A percentile compares a stretch with the other conserved stretches of the same genome.
Evolutionary conservation across 352 stramenopile species (phyloP).

Genomic region (Thraustochytrium sp.): DNA sequence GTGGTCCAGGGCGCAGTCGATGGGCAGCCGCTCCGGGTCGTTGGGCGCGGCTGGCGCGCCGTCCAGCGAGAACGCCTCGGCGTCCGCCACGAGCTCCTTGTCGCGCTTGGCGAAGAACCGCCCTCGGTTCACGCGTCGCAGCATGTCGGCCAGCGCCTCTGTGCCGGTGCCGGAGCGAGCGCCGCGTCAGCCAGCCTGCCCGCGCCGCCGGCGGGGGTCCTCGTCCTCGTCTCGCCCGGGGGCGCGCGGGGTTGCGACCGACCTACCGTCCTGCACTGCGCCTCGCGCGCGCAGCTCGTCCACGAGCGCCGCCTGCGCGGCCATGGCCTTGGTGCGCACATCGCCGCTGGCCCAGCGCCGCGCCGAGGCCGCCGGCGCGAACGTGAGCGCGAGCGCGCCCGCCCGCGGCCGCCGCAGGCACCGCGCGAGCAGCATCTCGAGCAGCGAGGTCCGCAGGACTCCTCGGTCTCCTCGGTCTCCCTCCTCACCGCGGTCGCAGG

Average conservation of each 20-base stretch:
- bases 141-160: background rate
- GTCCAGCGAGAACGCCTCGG: background rate
- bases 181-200: background rate
- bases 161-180: too few species aligned
- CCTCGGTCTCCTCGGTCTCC: too few species aligned
- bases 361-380: background rate
- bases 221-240: background rate
- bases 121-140: background rate
- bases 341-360: background rate
- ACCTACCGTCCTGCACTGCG: background rate
- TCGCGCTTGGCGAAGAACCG: background rate
- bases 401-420: too few species aligned
- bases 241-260: too few species aligned
- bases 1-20: background rate
- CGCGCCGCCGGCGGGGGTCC: too few species aligned
- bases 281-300: background rate
- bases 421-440: too few species aligned
- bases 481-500: too few species aligned
- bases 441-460: too few species aligned
- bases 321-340: background rate
- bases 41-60: background rate
- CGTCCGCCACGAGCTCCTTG: background rate
- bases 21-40: background rate
- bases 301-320: background rate
- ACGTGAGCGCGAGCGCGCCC: too few species aligned